A percentile compares a stretch with the other conserved stretches of the same genome.
These are phyloP conservation scores for Arabis alpina DNA, from an alignment of 345 rosid genomes.

Conservation along the genomic window DNA sequence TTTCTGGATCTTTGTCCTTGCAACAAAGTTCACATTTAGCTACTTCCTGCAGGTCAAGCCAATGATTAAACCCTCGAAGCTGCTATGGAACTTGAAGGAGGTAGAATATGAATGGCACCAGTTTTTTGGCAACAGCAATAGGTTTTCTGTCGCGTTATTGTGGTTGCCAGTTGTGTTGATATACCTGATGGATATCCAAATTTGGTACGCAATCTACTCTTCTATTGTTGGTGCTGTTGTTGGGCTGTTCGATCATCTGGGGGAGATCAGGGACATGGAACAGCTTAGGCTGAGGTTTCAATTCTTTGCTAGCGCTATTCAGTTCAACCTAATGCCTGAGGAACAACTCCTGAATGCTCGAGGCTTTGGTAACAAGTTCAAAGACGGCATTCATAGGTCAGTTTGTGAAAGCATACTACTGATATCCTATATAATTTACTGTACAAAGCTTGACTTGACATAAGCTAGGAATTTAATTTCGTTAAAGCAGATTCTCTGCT, in stretches of 20 bases:
- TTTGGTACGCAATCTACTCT: constrained; percentile 91
- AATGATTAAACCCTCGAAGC: constrained; percentile 70
- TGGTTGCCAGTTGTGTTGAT: constrained; percentile 87
- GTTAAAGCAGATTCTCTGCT: no score
- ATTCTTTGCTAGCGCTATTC: constrained; percentile 97
- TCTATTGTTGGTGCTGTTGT: constrained; percentile 85
- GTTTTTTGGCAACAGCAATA: constrained; percentile 58
- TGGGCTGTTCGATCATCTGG: constrained; percentile 89
- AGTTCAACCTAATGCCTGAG: constrained; percentile 95
- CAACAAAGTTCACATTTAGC: constrained; percentile 81
- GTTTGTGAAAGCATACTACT: constrained; percentile 25
- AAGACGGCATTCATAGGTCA: constrained; percentile 75
- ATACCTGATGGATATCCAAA: constrained; percentile 93
- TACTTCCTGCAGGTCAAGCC: constrained; percentile 89
- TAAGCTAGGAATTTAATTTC: constrained; percentile 4
- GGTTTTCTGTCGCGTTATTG: constrained; percentile 73
- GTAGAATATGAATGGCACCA: constrained; percentile 76
- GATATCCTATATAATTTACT: constrained; percentile 10
- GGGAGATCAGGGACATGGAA: constrained; percentile 88
- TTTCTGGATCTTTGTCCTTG: constrained; percentile 84
- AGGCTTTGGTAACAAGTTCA: constrained; percentile 81
- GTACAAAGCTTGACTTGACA: constrained; percentile 19
- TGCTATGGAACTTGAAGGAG: constrained; percentile 47
- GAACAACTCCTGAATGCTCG: constrained; percentile 86
- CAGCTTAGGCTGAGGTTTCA: constrained; percentile 93